These are phyloP conservation scores for Rhizopus microsporus DNA, from an alignment of 371 early-diverging fungal genomes.

Conservation along the genomic window DNA sequence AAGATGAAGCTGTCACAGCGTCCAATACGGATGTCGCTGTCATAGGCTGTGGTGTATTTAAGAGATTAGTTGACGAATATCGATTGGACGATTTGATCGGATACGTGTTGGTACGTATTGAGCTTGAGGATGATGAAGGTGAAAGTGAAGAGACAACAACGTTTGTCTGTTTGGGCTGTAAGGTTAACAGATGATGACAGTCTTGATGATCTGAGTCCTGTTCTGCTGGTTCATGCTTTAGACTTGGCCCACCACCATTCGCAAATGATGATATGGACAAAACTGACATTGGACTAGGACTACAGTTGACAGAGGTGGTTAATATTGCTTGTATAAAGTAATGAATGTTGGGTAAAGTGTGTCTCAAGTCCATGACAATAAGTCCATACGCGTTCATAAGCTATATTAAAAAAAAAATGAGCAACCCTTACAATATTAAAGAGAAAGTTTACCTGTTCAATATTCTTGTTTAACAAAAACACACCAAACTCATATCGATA, in stretches of 20 bases:
- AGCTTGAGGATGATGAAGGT: constrained; percentile 23
- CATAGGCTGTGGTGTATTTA: constrained; percentile 35
- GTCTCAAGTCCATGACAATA: constrained; percentile 72
- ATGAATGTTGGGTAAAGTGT: constrained; percentile 79
- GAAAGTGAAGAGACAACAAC: constrained; percentile 15
- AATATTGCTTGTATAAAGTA: constrained; percentile 62
- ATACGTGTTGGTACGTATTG: constrained; percentile 14
- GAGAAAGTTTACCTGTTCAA: constrained; percentile 69
- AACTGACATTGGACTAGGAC: constrained; percentile 47
- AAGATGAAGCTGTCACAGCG: constrained; percentile 9
- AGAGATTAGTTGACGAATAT: constrained; percentile 29
- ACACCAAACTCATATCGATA: constrained; percentile 83
- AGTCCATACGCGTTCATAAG: constrained; percentile 75
- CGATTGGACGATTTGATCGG: constrained; percentile 26
- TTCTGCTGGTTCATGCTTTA: constrained; percentile 3
- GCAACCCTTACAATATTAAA: not conserved
- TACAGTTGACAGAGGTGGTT: constrained; percentile 52
- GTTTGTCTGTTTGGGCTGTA: constrained; percentile 17
- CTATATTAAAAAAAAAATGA: constrained; percentile 29
- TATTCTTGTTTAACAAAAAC: constrained; percentile 81
- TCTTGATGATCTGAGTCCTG: constrained; percentile 11
- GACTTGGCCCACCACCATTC: constrained; percentile 14
- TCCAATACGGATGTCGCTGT: constrained; percentile 42
- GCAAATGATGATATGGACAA: constrained; percentile 52
- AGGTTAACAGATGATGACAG: constrained; percentile 19